These are phyloP conservation scores for Cercophora sp. DNA, from an alignment of 495 filamentous ascomycete genomes.

Conservation along the genomic window DNA sequence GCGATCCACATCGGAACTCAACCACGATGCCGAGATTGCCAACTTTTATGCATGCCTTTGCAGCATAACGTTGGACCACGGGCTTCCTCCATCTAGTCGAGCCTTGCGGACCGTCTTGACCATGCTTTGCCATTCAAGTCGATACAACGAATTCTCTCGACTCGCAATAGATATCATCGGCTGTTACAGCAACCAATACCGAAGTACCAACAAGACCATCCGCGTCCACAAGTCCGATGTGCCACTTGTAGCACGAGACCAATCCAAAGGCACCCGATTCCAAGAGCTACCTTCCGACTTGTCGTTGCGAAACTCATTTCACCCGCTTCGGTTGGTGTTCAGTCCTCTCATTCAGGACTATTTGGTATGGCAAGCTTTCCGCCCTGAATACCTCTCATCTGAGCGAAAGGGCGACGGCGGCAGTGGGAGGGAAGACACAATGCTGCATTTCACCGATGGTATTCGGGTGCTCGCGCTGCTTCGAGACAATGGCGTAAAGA, in stretches of 20 bases:
- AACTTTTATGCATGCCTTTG: constrained; percentile 15
- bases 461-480: constrained; percentile 25
- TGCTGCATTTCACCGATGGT: constrained; percentile 20
- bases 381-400: too few species aligned
- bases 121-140: constrained; percentile 9
- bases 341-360: constrained; percentile 18
- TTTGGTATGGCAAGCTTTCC: constrained; percentile 30
- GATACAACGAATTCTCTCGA: constrained; percentile 23
- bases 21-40: not conserved
- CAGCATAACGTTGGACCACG: constrained; percentile 7
- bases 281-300: constrained; percentile 4
- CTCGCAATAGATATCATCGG: not conserved
- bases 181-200: constrained; percentile 19
- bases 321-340: constrained; percentile 33
- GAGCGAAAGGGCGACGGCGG: too few species aligned
- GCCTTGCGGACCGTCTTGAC: constrained; percentile 28
- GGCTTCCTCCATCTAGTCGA: constrained; percentile 10
- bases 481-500: constrained; percentile 19
- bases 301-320: constrained; percentile 6
- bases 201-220: constrained; percentile 17
- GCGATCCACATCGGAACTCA: not conserved
- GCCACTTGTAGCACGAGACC: constrained; percentile 21
- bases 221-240: constrained; percentile 30
- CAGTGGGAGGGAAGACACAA: too few species aligned
- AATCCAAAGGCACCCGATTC: constrained; percentile 8